phyloP scores from a whole-genome alignment of 192 early-diverging fungal genomes.

The Pilaira anomala region DNA sequence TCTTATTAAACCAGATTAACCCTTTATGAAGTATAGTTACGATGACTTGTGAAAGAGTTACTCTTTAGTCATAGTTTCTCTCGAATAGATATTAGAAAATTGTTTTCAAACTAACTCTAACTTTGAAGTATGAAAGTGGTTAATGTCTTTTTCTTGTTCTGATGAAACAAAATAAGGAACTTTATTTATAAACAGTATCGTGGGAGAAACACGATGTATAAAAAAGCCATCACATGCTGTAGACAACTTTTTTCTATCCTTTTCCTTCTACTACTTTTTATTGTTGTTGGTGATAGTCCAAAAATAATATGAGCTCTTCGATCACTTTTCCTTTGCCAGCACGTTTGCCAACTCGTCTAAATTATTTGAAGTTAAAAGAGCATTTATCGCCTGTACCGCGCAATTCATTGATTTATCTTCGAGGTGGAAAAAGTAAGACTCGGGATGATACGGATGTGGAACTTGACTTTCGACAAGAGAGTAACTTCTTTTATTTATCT shows the following conservation, averaged over 20 bases:
- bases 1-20: no score
- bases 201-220: background rate
- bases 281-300: background rate
- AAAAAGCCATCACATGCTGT: background rate
- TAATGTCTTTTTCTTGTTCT: background rate
- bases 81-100: no score
- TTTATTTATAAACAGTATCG: background rate
- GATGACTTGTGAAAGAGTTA: no score
- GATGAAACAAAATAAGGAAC: background rate
- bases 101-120: no score
- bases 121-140: background rate
- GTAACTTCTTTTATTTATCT: conserved; percentile 87
- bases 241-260: background rate
- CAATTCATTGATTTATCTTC: conserved; percentile 33
- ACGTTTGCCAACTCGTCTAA: conserved; percentile 21
- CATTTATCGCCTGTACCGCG: background rate
- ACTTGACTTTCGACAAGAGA: conserved; percentile 79
- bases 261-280: conserved; percentile 1
- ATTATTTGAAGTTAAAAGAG: conserved; percentile 24
- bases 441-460: conserved; percentile 55
- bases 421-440: conserved; percentile 52
- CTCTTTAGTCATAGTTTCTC: no score
- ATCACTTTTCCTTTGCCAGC: background rate
- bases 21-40: no score
- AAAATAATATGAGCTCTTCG: background rate